Base-by-base conservation (phyloP, 192 early-diverging fungal species). In the Coemansia sp. region DNA sequence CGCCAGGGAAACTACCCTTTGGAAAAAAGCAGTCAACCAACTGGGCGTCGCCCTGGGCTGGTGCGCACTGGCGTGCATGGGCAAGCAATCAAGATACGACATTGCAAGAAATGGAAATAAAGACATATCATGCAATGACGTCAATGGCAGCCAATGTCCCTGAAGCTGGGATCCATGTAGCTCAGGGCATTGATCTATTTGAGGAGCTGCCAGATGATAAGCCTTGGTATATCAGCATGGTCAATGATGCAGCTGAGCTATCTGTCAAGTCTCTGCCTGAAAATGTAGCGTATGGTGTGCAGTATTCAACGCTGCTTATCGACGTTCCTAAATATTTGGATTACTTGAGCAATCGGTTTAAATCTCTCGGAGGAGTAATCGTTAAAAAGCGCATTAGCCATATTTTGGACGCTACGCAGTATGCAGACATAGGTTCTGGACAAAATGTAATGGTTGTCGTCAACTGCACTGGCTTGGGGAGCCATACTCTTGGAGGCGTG, bases 401-500 rank as follows among this genome's bases (percentile, higher is more conserved):
- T 15, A 71, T 81, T 38, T 7, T 25, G 9, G 76, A 70, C 5
- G 65, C 69, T 6, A 25, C 57, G 1, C 12, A 49, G 1, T 51
- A 58, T 56, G 43, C 15, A 19, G 15, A 41, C 39, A 41, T 10
- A 0, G 9, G 41, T 12, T 14, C 41, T 14, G 1, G 10, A n/a
- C 2, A 11, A 15, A n/a, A 22, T 3, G 25, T 38, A 10, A 50
- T 63, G 4, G 70, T 88, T 35, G 81, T 93, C 41, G 72, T 94
- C 54, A 94, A 94, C 63, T 94, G 94, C 66, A 88, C 91, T 0
- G 94, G 91, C 0, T 65, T 90, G 1, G 88, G 90, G 5, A 85
- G 89, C 15, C 76, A 80, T 3, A 79, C 43, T 22, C 72, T 96
- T 5, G 83, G 76, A 15, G 94, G 92, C 6, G 89, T 96, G 2